Conservation (phyloP, 148 eudicot genomes). For the Rheum nobile region DNA sequence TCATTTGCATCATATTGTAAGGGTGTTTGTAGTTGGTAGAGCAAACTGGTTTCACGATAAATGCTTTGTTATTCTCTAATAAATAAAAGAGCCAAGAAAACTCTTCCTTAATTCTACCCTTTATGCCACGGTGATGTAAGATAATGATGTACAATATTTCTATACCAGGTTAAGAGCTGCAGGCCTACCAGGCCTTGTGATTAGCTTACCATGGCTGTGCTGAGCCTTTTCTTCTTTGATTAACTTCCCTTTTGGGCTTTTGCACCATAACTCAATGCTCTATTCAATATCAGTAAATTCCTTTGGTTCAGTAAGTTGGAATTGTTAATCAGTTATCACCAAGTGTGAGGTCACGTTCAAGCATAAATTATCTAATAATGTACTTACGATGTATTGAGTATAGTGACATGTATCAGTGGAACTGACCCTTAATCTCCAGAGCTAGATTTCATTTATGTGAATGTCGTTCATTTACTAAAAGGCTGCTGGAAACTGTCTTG, state of each 20-base stretch:
- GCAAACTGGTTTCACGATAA: background rate
- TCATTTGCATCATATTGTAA: background rate
- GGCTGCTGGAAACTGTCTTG: background rate
- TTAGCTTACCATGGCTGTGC: slow-evolving; percentile 95
- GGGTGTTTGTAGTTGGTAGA: background rate
- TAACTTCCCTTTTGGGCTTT: background rate
- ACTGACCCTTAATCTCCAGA: background rate
- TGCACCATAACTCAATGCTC: background rate
- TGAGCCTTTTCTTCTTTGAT: slow-evolving; percentile 21
- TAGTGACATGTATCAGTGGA: background rate
- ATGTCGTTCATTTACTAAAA: background rate
- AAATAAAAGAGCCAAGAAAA: background rate
- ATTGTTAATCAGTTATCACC: background rate
- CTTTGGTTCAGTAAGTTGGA: background rate
- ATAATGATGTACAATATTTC: background rate
- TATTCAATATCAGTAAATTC: background rate
- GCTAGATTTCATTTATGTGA: background rate
- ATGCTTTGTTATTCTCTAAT: background rate
- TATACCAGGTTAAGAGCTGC: slow-evolving; percentile 58
- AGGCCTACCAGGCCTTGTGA: slow-evolving; percentile 75
- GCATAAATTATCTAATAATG: background rate
- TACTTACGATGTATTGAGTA: background rate
- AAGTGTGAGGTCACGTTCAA: background rate
- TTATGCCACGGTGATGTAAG: background rate
- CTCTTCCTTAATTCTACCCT: background rate